Conservation (phyloP, 495 filamentous ascomycete species). For the Sphaerosporella brunnea region DNA sequence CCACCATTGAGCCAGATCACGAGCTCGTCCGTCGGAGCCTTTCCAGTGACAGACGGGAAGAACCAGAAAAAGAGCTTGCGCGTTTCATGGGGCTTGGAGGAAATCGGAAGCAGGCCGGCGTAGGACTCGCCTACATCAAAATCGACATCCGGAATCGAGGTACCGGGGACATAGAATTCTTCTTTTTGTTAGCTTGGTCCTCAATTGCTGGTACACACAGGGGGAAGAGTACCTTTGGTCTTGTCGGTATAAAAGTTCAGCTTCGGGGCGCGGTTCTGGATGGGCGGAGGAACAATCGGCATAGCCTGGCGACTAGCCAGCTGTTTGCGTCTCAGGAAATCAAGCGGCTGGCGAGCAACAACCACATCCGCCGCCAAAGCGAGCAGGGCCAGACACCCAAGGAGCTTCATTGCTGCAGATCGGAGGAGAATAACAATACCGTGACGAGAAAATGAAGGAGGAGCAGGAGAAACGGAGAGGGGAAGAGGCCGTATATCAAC, state of each 20-base stretch:
- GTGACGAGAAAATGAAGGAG: no score
- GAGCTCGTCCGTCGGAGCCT: slow-evolving; percentile 45
- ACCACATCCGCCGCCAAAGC: no score
- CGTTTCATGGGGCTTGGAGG: slow-evolving; percentile 33
- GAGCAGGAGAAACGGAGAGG: no score
- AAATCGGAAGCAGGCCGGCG: slow-evolving; percentile 57
- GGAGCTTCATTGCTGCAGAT: no score
- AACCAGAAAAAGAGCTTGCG: slow-evolving; percentile 62
- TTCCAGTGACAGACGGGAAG: slow-evolving; percentile 39
- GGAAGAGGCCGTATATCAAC: no score
- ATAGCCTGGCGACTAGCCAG: no score
- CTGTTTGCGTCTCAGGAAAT: no score
- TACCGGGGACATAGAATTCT: slow-evolving; percentile 47
- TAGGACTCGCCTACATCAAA: slow-evolving; percentile 66
- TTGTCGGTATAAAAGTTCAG: not conserved
- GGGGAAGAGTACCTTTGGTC: not conserved
- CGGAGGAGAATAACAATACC: no score
- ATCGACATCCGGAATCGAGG: slow-evolving; percentile 48
- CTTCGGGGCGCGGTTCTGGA: no score
- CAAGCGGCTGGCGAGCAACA: no score
- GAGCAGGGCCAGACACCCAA: no score
- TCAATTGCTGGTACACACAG: not conserved
- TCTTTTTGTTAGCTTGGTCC: not conserved
- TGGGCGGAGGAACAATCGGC: no score
- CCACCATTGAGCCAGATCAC: slow-evolving; percentile 61